Percentiles rank a stretch among this genome's conserved stretches.
Conservation (phyloP, 495 filamentous ascomycete genomes). For the Staphylotrichum longicolle region DNA sequence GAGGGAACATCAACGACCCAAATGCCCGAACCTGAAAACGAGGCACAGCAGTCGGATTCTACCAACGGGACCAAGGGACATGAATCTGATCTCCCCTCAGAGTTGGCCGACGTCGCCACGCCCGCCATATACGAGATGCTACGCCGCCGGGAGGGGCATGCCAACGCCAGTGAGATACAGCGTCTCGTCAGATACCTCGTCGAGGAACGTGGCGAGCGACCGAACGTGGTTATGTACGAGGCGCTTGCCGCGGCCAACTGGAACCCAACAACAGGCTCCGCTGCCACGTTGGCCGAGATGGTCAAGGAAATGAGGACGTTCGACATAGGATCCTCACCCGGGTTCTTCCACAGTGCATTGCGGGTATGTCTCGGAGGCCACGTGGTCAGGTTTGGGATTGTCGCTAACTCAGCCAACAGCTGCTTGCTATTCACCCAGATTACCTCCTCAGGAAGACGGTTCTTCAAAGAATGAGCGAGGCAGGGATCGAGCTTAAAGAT, state of each 20-base stretch:
- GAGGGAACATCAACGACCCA: background rate
- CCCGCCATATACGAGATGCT: conserved; percentile 50
- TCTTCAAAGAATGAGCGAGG: conserved; percentile 62
- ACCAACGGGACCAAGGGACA: too few species aligned
- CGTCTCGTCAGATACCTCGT: conserved; percentile 58
- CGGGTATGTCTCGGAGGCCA: conserved; percentile 48
- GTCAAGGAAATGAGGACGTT: conserved; percentile 66
- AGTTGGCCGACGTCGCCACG: conserved; percentile 19
- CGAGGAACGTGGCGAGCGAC: conserved; percentile 57
- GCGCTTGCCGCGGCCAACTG: conserved; percentile 70
- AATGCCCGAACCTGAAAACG: too few species aligned
- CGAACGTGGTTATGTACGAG: conserved; percentile 66
- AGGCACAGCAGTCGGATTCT: too few species aligned
- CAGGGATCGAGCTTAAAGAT: conserved; percentile 64
- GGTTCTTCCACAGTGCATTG: conserved; percentile 68
- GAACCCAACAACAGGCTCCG: conserved; percentile 62
- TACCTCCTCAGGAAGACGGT: conserved; percentile 70
- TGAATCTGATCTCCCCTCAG: too few species aligned
- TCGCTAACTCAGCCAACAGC: conserved; percentile 41
- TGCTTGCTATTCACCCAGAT: conserved; percentile 80
- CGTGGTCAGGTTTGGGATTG: background rate
- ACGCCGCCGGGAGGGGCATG: conserved; percentile 16
- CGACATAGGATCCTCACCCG: conserved; percentile 58
- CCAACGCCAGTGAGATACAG: conserved; percentile 25
- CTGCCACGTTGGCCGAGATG: conserved; percentile 55